A percentile compares a stretch with the other conserved stretches of the same genome.
Evolutionary conservation across 1,284 basidiomycete genomes (phyloP).

Genomic region (Pseudozyma pruni): DNA sequence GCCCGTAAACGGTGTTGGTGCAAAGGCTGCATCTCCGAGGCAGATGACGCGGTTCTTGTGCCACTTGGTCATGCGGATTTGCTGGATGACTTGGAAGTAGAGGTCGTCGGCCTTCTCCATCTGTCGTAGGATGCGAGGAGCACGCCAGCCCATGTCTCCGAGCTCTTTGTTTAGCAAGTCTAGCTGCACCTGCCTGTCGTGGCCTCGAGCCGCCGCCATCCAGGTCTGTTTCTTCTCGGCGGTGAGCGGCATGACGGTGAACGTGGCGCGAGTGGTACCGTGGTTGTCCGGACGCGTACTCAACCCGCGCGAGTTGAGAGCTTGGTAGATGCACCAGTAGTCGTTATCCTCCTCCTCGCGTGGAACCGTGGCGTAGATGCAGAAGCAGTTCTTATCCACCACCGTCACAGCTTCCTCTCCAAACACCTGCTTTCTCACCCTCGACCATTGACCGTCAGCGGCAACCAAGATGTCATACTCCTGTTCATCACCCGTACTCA

Average conservation of each 20-base stretch:
- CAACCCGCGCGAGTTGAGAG: slow-evolving; percentile 10
- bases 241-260: slow-evolving; percentile 27
- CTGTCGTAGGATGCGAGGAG: slow-evolving; percentile 20
- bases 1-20: slow-evolving; percentile 49
- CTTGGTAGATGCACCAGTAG: slow-evolving; percentile 33
- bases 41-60: slow-evolving; percentile 39
- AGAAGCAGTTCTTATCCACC: slow-evolving; percentile 17
- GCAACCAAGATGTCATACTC: slow-evolving; percentile 47
- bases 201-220: slow-evolving; percentile 13
- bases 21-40: slow-evolving; percentile 51
- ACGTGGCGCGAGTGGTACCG: slow-evolving; percentile 20
- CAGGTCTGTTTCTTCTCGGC: slow-evolving; percentile 16
- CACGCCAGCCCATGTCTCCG: slow-evolving; percentile 31
- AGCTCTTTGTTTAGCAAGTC: slow-evolving; percentile 28
- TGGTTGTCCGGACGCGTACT: slow-evolving; percentile 44
- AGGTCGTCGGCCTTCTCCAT: slow-evolving; percentile 35
- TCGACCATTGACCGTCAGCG: slow-evolving; percentile 55
- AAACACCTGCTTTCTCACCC: slow-evolving; percentile 39
- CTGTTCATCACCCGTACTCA: slow-evolving; percentile 22
- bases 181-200: slow-evolving; percentile 21
- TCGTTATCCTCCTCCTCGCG: slow-evolving; percentile 20
- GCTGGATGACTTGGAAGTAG: slow-evolving; percentile 46
- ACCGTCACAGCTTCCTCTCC: slow-evolving; percentile 6
- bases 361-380: slow-evolving; percentile 36
- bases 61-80: slow-evolving; percentile 50